A percentile compares a stretch with the other conserved stretches of the same genome.
Conservation (phyloP, 2,329 filamentous ascomycete genomes). For the Purpureocillium takamizusanense region DNA sequence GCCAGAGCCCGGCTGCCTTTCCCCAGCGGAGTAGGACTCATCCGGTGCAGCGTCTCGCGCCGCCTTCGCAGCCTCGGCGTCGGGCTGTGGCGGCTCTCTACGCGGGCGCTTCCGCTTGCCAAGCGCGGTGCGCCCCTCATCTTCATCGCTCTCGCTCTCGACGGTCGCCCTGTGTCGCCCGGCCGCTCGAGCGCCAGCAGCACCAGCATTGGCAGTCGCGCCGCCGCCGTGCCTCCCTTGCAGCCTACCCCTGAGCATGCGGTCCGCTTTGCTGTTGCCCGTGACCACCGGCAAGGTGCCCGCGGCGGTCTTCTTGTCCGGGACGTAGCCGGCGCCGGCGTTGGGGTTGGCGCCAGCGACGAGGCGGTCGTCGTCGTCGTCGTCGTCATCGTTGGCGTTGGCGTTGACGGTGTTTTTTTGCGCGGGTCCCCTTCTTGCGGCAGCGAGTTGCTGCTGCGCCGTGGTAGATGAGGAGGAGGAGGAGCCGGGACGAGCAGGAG, state of each 20-base stretch:
- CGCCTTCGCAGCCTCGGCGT: constrained; percentile 1
- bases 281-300: constrained; percentile 2
- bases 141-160: constrained; percentile 25
- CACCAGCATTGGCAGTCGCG: neutral
- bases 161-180: constrained; percentile 3
- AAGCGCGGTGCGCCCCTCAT: constrained; percentile 26
- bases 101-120: constrained; percentile 26
- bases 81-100: constrained; percentile 1
- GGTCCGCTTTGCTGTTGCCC: constrained; percentile 5
- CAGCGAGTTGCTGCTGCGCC: too few relatives aligned
- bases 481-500: neutral
- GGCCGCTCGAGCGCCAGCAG: too few relatives aligned
- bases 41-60: too few relatives aligned
- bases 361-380: constrained; percentile 17
- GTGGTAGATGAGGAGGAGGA: neutral
- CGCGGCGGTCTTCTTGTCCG: constrained; percentile 13
- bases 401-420: too few relatives aligned
- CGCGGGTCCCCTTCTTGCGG: too few relatives aligned
- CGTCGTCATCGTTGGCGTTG: constrained; percentile 1
- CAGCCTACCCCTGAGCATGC: constrained; percentile 20
- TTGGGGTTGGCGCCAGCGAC: constrained; percentile 18
- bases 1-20: too few relatives aligned
- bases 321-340: constrained; percentile 31
- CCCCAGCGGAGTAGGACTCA: too few relatives aligned
- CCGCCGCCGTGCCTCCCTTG: constrained; percentile 14